Evolutionary conservation across 768 basidiomycete species (phyloP), one percentile per base, ranked within the genome.

Genomic region (Macrocybe gigantea): DNA sequence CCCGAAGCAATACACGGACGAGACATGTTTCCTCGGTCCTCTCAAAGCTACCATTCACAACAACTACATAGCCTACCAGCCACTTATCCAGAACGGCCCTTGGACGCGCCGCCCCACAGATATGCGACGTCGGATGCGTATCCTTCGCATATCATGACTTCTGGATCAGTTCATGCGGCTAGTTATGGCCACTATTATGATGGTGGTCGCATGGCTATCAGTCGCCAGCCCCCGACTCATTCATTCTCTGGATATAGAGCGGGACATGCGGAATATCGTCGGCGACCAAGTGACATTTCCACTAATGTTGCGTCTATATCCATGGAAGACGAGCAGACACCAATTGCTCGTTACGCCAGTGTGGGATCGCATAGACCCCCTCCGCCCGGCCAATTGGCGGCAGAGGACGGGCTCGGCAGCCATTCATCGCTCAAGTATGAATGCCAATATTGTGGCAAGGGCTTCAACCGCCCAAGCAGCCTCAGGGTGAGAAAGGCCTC

Each of bases 381-480:
- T 9, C 22, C 44, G 10, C 29, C 12, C 22, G 30, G 37, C 11
- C 41, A 41, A 37, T 48, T 22, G n/a, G 31, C 38, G 14, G 15
- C 50, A 10, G 53, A 56, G 14, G 50, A 56, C 44, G 35, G 37
- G 33, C 36, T 22, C 9, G 22, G 22, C 22, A 22, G 22, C 22
- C 22, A 22, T 22, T 22, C 22, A 22, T 22, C 64, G 12, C 57
- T 73, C 47, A 85, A 83, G 64, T 89, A 90, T 58, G 85, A 88
- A 55, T 91, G 88, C 58, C 66, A 62, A 32, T 88, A 85, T 63
- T 91, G 88, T 61, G 82, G 83, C 30, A 91, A 90, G 61, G 80
- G 82, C 13, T 91, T 91, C 66, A 89, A 78, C 58, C 77, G 88
- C 22, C 88, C 88, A 0, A 89, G 87, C 53, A 91, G 88, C 65